Evolutionary conservation across 805 yeast genomes (phyloP).

Genomic region (Priceomyces castillae): DNA sequence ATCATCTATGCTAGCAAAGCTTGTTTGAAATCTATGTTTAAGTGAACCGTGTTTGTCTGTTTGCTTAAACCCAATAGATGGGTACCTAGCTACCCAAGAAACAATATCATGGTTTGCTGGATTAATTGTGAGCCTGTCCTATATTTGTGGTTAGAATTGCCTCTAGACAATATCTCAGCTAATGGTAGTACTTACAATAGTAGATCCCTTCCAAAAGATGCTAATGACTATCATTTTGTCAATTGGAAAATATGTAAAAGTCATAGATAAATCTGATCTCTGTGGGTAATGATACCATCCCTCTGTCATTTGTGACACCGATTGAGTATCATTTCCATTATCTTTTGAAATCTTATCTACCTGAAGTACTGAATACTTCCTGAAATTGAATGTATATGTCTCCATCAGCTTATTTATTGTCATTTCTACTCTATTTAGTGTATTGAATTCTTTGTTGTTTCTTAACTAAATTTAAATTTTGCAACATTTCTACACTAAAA

Average conservation of each 20-base stretch:
- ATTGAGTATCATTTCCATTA: neutral
- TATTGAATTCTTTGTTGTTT: too few relatives aligned
- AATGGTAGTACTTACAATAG: constrained; percentile 13
- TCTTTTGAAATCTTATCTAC: neutral
- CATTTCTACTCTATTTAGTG: too few relatives aligned
- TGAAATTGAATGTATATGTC: constrained; percentile 7
- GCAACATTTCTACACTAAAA: constrained; percentile 1
- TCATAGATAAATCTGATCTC: constrained; percentile 20
- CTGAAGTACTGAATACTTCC: constrained; percentile 8
- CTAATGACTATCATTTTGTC: constrained; percentile 6
- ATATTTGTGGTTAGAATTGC: constrained; percentile 2
- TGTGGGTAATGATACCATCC: constrained; percentile 34
- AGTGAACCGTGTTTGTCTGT: constrained; percentile 17
- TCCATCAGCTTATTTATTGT: neutral
- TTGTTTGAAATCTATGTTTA: constrained; percentile 27
- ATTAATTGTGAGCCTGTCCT: constrained; percentile 7
- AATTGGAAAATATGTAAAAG: constrained; percentile 11
- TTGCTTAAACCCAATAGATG: constrained; percentile 30
- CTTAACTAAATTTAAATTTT: neutral
- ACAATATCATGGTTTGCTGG: constrained; percentile 7
- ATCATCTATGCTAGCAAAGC: constrained; percentile 14
- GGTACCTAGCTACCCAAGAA: constrained; percentile 20
- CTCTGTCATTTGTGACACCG: neutral
- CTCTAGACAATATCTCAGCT: too few relatives aligned
- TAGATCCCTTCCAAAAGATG: constrained; percentile 21